These are phyloP conservation scores for Saccharomycopsis sp. DNA, from an alignment of 805 yeast genomes.

Conservation along the genomic window DNA sequence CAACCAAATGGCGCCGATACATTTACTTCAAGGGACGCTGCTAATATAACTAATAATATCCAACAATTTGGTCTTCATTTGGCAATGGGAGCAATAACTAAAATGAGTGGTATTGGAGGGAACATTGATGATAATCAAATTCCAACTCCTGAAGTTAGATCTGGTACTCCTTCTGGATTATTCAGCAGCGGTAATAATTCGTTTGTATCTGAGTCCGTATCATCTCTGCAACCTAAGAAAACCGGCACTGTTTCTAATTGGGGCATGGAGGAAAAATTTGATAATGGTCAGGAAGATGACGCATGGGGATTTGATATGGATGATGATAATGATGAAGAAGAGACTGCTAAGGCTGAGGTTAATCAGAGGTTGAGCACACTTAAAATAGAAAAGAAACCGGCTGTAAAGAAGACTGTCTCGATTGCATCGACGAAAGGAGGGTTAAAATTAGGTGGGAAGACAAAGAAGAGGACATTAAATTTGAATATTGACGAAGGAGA, in stretches of 20 bases:
- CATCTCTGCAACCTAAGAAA: not conserved
- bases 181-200: not conserved
- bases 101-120: conserved; percentile 24
- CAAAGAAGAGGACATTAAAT: conserved; percentile 29
- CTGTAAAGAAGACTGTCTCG: not conserved
- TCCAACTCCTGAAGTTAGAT: not conserved
- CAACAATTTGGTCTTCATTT: conserved; percentile 25
- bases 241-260: not conserved
- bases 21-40: conserved; percentile 7
- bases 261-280: conserved; percentile 9
- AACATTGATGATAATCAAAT: conserved; percentile 7
- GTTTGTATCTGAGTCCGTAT: not conserved
- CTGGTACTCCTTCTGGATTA: not conserved
- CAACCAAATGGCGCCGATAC: conserved; percentile 1
- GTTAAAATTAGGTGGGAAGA: conserved; percentile 21
- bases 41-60: conserved; percentile 21
- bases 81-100: conserved; percentile 18
- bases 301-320: conserved; percentile 29
- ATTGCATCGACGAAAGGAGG: not conserved
- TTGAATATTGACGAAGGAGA: conserved; percentile 28
- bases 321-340: conserved; percentile 14
- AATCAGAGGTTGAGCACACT: not conserved
- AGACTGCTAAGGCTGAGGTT: not conserved
- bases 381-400: not conserved
- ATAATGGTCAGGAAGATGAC: conserved; percentile 25